Percentiles rank a stretch among this genome's conserved stretches.
Evolutionary conservation across 352 stramenopile genomes (phyloP).

Genomic region (Pythium guiyangense): DNA sequence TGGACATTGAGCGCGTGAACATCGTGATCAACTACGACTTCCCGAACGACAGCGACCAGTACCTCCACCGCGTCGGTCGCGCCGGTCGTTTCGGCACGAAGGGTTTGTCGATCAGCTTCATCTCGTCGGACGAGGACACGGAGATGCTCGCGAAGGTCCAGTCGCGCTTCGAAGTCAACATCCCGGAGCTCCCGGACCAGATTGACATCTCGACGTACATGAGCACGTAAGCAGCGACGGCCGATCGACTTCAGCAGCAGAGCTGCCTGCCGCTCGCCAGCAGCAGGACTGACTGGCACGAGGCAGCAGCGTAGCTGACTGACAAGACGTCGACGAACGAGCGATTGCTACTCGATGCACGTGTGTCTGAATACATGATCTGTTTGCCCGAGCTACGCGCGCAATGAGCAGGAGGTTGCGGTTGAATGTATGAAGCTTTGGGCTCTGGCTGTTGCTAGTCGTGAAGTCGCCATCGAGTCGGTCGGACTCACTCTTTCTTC

Average conservation of each 20-base stretch:
- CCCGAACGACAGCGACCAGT: conserved; percentile 97
- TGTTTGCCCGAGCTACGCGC: background rate
- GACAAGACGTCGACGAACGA: background rate
- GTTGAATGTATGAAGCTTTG: background rate
- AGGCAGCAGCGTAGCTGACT: background rate
- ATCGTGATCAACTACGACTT: conserved; percentile 99
- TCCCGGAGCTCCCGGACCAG: conserved; percentile 98
- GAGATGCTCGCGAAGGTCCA: conserved; percentile 98
- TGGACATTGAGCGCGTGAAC: conserved; percentile 99
- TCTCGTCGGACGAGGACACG: conserved; percentile 96
- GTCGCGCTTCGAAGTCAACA: conserved; percentile 99
- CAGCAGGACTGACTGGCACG: background rate
- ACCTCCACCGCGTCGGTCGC: conserved; percentile 98
- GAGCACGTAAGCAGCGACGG: conserved; percentile 55
- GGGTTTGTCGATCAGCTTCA: conserved; percentile 99
- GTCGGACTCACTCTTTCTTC: conserved; percentile 51
- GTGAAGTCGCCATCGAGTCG: background rate
- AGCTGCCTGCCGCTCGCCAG: background rate
- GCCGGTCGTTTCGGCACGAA: conserved; percentile 99
- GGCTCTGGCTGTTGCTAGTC: background rate
- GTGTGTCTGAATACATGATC: background rate
- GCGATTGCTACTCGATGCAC: background rate
- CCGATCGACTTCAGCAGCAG: background rate
- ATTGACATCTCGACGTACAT: conserved; percentile 99
- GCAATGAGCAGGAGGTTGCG: background rate